These are phyloP conservation scores for Taphrina populina DNA, from an alignment of 1,139 yeast genomes.

Conservation along the genomic window DNA sequence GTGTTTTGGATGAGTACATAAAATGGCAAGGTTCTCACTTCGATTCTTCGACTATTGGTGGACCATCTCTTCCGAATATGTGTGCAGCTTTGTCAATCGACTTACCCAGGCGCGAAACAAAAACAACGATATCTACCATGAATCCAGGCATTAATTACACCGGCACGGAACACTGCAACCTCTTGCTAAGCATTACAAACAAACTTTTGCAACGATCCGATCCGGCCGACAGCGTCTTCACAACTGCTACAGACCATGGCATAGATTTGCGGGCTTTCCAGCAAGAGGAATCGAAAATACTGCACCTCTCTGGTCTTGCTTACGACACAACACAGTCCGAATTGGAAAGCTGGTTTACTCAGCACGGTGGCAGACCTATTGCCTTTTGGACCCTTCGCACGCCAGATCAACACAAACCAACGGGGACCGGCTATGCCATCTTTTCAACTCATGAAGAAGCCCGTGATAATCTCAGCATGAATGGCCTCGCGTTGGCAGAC, in stretches of 20 bases:
- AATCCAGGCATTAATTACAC: background rate
- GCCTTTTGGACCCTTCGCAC: constrained; percentile 84
- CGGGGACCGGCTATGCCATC: constrained; percentile 77
- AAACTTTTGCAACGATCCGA: constrained; percentile 58
- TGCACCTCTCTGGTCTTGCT: constrained; percentile 75
- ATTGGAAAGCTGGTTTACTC: constrained; percentile 86
- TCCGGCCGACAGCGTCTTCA: constrained; percentile 59
- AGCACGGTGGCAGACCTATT: constrained; percentile 78
- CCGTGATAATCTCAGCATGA: constrained; percentile 68
- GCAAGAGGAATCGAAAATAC: constrained; percentile 71
- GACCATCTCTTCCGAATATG: constrained; percentile 55
- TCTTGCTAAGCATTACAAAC: constrained; percentile 51
- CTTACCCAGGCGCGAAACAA: background rate
- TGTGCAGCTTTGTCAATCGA: constrained; percentile 62
- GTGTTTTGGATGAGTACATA: constrained; percentile 66
- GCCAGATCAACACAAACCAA: constrained; percentile 53
- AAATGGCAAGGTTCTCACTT: constrained; percentile 72
- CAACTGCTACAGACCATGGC: constrained; percentile 70
- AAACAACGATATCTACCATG: background rate
- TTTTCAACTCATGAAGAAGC: constrained; percentile 87
- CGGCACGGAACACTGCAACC: constrained; percentile 47
- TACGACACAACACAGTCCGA: constrained; percentile 86
- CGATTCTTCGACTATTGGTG: constrained; percentile 56
- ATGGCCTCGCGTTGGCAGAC: constrained; percentile 75
- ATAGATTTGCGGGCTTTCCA: constrained; percentile 69